phyloP scores from a whole-genome alignment of 106 monocot species.

The Dendrobium chrysotoxum region DNA sequence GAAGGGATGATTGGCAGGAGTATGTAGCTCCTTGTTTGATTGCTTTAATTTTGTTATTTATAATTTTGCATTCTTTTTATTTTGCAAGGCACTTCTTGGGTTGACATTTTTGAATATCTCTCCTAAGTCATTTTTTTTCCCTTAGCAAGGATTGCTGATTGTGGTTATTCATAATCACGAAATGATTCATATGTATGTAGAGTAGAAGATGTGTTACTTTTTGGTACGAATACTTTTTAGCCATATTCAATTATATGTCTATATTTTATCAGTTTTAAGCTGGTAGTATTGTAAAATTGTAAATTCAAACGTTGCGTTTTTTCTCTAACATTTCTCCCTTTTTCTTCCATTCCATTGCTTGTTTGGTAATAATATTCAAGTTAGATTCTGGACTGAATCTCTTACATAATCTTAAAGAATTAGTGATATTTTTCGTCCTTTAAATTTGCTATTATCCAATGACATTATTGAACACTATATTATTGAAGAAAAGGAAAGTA shows the following conservation, averaged over 20 bases:
- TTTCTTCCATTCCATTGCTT: not conserved
- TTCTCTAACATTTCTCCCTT: not conserved
- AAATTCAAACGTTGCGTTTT: not conserved
- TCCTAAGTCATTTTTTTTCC: not conserved
- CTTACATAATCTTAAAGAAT: not conserved
- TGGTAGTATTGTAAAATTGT: not conserved
- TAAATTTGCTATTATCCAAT: not conserved
- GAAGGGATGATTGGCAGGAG: conserved; percentile 91
- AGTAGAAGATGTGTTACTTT: not conserved
- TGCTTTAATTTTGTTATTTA: not conserved
- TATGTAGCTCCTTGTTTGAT: conserved; percentile 25
- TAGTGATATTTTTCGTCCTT: not conserved
- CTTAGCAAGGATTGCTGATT: not conserved
- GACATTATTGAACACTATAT: not conserved
- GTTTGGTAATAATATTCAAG: not conserved
- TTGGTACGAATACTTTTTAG: not conserved
- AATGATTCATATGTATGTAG: not conserved
- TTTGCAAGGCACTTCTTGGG: not conserved
- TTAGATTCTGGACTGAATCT: not conserved
- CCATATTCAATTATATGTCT: not conserved
- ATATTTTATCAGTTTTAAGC: not conserved
- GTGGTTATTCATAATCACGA: not conserved
- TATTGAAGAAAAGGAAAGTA: not conserved
- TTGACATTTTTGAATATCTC: not conserved
- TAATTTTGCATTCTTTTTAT: not conserved